Base-by-base conservation (phyloP, 495 filamentous ascomycete genomes). In the Penicillium paradoxum region DNA sequence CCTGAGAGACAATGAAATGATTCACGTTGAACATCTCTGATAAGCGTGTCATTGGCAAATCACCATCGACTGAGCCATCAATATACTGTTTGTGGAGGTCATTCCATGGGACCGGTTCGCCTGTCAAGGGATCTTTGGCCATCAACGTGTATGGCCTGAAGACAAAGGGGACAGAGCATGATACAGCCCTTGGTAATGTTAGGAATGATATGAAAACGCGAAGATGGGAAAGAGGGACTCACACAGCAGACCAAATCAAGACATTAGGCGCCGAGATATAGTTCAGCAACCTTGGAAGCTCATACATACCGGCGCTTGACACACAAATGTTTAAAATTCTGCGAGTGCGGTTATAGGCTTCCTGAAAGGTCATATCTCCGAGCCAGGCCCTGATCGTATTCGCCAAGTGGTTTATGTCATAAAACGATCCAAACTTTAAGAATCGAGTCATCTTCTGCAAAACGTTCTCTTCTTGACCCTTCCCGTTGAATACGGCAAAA, bases 21-120 rank as follows among this genome's bases (percentile, higher is more conserved):
- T 96, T 97, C 70, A 96, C 91, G 62, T 96, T 96, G 71, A 96
- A 96, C 88, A 96, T 92, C 58, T 96, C 91, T 0, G 91, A 85
- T 10, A 97, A 75, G 9, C 88, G 79, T 39, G 84, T 90, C 88
- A 96, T 96, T 18, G 92, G 92, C 2, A 97, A 77, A 69, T 97
- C 92, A 53, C 90, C 90, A 58, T 97, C 91, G 4, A 97, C 89
- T 0, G 90, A 95, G 5, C 92, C 92, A 67, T 97, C 92, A 39
- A 96, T 96, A 78, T 86, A 97, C 54, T 80, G 81, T 58, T 87
- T 87, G 15, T 88, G 85, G 7, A 86, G 81, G 10, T 88, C 86
- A 59, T 91, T 90, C 91, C 91, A 96, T 0, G 86, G 85, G 11
- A 82, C 79, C 10, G 87, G 79, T 55, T 86, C 79, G 14, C 89